Evolutionary conservation across 192 early-diverging fungal genomes (phyloP).

Genomic region (Backusella circina): DNA sequence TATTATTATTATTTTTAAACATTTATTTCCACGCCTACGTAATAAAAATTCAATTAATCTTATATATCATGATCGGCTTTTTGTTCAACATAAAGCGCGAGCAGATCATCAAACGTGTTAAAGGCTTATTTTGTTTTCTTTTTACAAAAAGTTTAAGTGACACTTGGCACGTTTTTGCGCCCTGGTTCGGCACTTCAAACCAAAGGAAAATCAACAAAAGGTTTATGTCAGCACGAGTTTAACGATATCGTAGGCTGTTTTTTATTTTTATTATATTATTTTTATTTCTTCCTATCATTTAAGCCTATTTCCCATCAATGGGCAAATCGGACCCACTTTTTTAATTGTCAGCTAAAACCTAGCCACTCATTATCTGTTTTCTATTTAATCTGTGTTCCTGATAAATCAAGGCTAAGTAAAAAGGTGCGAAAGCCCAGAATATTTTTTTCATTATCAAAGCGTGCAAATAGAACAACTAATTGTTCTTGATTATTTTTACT

Average conservation of each 20-base stretch:
- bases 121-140: not conserved
- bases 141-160: not conserved
- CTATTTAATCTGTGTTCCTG: not conserved
- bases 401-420: not conserved
- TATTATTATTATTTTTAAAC: not conserved
- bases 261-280: not conserved
- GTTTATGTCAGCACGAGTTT: conserved; percentile 1
- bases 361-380: not conserved
- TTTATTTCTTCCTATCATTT: not conserved
- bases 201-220: not conserved
- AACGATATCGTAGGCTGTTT: not conserved
- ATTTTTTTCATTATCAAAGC: not conserved
- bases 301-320: not conserved
- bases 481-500: not conserved
- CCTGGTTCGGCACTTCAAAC: not conserved
- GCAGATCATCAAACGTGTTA: not conserved
- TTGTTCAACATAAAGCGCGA: not conserved
- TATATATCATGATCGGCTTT: not conserved
- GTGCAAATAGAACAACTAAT: not conserved
- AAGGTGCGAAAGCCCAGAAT: not conserved
- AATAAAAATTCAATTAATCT: not conserved
- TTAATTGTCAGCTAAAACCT: conserved; percentile 1
- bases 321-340: not conserved
- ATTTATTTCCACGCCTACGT: not conserved
- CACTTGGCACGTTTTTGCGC: not conserved